Evolutionary conservation across 805 yeast species (phyloP), one percentile per base, ranked within the genome.

Genomic region (Metschnikowia rubicola): DNA sequence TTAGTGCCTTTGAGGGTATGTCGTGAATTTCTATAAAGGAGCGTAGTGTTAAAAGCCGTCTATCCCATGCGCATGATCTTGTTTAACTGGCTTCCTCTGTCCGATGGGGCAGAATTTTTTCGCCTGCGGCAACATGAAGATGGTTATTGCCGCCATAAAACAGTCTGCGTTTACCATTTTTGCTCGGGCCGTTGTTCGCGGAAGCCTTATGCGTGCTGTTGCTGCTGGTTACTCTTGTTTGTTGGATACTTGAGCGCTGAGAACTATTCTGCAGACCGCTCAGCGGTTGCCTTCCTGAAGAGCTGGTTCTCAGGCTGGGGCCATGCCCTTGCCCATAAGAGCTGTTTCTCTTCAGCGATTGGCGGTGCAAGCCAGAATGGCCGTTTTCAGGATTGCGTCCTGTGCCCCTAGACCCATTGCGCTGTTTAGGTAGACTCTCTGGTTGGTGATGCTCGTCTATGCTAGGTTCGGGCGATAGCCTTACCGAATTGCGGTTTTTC

Each of bases 401-500:
- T 10, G 37, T 43, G n/a, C 37, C 33, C 30, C 30, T 37, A 17
- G 49, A 46, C 12, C 33, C 36, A 19, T 15, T 39, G 10, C 49
- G 45, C 36, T 37, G 49, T 29, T 34, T 41, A 28, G 49, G 49
- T 30, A 46, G 45, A 13, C 15, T 34, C 12, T 41, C 45, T 35
- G 58, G 64, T 3, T 58, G 50, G n/a, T 51, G 58, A 28, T 47
- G 50, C 34, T 58, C 62, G 30, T 60, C 47, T 13, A 32, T 17
- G 31, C 44, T 40, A 29, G 44, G 17, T 5, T 45, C 44, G 8
- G 48, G 48, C 46, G 66, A 67, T 45, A 65, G 53, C 47, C 68
- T 56, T 44, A 63, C 47, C 2, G 71, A 66, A 46, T 61, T 66
- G 45, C 73, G 60, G 57, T 66, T 68, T 44, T 63, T 67, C 54